Evolutionary conservation across 306 rosid species (phyloP), one percentile per base, ranked within the genome.

Genomic region (Aeschynomene evenia): DNA sequence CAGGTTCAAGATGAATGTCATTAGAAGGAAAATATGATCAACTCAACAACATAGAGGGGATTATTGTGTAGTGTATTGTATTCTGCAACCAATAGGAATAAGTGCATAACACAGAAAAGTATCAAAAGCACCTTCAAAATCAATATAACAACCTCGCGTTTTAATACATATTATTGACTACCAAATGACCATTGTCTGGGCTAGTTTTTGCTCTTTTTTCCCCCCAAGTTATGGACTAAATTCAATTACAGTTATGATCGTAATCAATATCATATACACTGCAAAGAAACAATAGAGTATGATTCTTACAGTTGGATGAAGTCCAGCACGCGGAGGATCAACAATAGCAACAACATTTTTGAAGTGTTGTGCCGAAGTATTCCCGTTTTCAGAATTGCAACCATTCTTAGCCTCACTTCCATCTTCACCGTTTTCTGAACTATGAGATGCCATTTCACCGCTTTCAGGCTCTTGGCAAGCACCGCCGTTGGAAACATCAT

Each of bases 301-400:
- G 69, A 50, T 56, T 81, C 99, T 91, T 80, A 94, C 99, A 33
- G 89, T 85, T 36, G 99, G 97, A 77, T 94, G 99, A 55, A 94
- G 96, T 45, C 99, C 97, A 15, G 84, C 88, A 18, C 97, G 92
- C 13, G 99, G 99, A 70, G 99, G 99, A 76, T 94, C 99, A 40
- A 94, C 97, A 45, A 94, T 94, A 54, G 96, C 99, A 70, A 94
- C 96, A 62, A 94, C 87, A 77, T 94, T 85, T 75, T 82, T 78
- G 80, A 94, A 91, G 51, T 77, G 82, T 72, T 77, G 63, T 46
- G 21, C 15, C 2, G 73, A 72, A 79, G 83, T 52, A 56, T 64
- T 84, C 52, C 56, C 82, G 46, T 63, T 87, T 83, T 81, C 89
- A 66, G 87, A 56, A 40, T 37, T 53, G 77, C 80, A 36, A 49